Evolutionary conservation across 2,329 filamentous ascomycete genomes (phyloP), one percentile per base, ranked within the genome.

Genomic region (Endoconidiophora laricicola): DNA sequence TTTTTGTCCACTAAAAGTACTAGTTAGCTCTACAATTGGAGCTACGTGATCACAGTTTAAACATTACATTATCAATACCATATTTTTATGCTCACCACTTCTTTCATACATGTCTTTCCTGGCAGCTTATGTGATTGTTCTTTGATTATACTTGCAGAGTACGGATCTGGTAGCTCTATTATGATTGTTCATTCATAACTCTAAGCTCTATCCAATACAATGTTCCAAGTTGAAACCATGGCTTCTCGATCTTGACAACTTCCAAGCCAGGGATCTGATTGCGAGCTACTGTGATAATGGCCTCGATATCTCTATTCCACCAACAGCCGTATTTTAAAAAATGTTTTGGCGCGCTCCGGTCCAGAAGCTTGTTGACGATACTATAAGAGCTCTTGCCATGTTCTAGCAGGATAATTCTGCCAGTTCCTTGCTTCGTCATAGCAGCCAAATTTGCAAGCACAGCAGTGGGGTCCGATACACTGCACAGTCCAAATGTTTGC

Each of bases 231-330:
- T 79, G 76, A 26, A 68, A 59, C 56, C 69, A 60, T 2, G 74
- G 74, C 46, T 72, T 66, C 55, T 72, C 64, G 20, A 79, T 59
- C 54, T 66, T 63, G 41, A 79, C 68, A 39, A 81, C 63, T 59
- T 78, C 71, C 46, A 81, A 63, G 2, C 75, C 74, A 0, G 72
- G 73, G 3, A 72, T 65, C 46, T 59, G 59, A 46, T 57, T 54
- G 18, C 64, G 64, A 26, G 74, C 76, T 53, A 70, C 66, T 48
- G 67, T 62, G 6, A 80, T 69, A 26, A 80, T 66, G 33, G 58
- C 62, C 57, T 72, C 70, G 53, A 81, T 71, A 58, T 81, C 77
- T 48, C 78, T 66, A 62, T 81, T 81, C 76, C 76, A 81, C 78
- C 78, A 81, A 63, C 78, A 81, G 2, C 78, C 78, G 58, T 75